Evolutionary conservation across 306 rosid genomes (phyloP), one percentile per base, ranked within the genome.

Genomic region (Dryas drummondii): DNA sequence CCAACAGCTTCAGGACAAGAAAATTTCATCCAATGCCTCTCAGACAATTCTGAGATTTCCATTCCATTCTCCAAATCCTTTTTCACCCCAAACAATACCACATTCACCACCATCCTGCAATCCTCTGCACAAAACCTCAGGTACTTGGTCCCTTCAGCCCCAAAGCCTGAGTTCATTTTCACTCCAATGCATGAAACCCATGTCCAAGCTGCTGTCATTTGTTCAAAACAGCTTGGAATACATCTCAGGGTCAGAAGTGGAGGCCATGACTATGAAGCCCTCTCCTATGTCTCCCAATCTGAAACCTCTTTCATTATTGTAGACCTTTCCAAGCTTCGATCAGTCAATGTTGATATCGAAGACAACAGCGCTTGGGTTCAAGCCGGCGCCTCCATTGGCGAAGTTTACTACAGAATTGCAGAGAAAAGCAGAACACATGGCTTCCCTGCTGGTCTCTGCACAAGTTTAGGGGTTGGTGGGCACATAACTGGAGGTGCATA

Each of bases 401-500:
- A 92, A 70, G 88, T 87, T 9, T 90, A 90, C 76, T 92, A 90
- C 81, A 84, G 87, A 65, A 87, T 92, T 48, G 75, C 80, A 1
- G 80, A 92, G 78, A 90, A 87, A 58, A 90, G 98, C 64, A 44
- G 75, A 15, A 81, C 81, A 6, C 98, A 85, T 67, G 98, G 92
- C 26, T 92, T 84, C 85, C 92, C 98, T 46, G 98, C 92, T 0
- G 98, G 98, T 0, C 91, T 90, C 9, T 92, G 96, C 84, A 58
- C 98, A 22, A 92, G 88, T 48, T 50, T 90, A 70, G 98, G 98
- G 44, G 68, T 90, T 56, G 98, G 97, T 2, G 96, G 96, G 19
- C 97, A 92, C 79, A 80, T 92, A 27, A 88, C 87, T 2, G 96
- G 98, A 32, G 98, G 98, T 9, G 96, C 91, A 7, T 92, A 88